These are phyloP conservation scores for Mollisiaceae sp. DNA, from an alignment of 2,329 filamentous ascomycete genomes.

Conservation along the genomic window DNA sequence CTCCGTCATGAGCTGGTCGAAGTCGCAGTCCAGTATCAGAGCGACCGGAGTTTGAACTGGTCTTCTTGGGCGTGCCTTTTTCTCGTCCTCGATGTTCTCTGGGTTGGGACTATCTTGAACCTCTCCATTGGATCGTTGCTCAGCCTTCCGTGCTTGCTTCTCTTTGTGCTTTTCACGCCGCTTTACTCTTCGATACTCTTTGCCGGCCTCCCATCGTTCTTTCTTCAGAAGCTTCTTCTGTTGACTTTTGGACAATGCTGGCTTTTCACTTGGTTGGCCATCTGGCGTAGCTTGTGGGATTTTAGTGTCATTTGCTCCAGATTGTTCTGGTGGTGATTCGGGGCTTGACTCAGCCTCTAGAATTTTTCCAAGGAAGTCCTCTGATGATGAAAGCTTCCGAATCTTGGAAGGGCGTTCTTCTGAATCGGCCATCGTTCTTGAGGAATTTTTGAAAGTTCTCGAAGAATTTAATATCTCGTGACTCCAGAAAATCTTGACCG, in stretches of 20 bases:
- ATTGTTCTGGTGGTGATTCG: neutral
- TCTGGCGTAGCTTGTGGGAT: neutral
- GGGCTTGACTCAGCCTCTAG: conserved; percentile 10
- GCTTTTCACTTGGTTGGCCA: conserved; percentile 9
- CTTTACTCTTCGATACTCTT: conserved; percentile 59
- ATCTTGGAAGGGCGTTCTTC: conserved; percentile 41
- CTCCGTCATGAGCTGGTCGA: conserved; percentile 87
- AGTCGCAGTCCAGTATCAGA: conserved; percentile 88
- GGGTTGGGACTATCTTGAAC: conserved; percentile 34
- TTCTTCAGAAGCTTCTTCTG: conserved; percentile 77
- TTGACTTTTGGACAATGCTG: conserved; percentile 78
- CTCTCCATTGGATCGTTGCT: conserved; percentile 50
- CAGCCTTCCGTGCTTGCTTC: conserved; percentile 55
- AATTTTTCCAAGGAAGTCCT: conserved; percentile 13
- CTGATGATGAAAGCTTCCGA: conserved; percentile 32
- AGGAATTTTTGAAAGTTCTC: conserved; percentile 13
- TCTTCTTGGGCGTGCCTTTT: conserved; percentile 24
- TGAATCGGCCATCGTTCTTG: conserved; percentile 37
- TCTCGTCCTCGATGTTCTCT: conserved; percentile 9
- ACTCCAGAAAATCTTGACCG: conserved; percentile 14
- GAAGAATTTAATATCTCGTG: conserved; percentile 16
- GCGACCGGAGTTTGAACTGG: conserved; percentile 72
- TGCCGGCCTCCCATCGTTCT: conserved; percentile 77
- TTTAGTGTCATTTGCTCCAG: neutral
- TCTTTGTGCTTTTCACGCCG: conserved; percentile 59